Base-by-base conservation (phyloP, 805 yeast species). In the Schwanniomyces yamadae region DNA sequence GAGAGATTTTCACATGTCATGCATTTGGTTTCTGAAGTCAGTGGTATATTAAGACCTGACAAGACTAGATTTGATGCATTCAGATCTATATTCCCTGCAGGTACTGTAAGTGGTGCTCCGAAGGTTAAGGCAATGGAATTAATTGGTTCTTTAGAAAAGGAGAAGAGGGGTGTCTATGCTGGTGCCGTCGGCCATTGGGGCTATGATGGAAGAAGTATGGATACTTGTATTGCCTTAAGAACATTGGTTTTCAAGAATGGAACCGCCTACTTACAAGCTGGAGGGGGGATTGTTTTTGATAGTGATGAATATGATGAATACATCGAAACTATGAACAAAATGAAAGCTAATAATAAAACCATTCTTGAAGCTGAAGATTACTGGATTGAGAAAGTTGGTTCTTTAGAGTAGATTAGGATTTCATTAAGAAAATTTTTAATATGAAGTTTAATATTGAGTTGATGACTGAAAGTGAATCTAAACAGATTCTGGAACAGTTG, bases 151-250 rank as follows among this genome's bases (percentile, higher is more conserved):
- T 66, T 91, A 31, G 99, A 93, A 57, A 75, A 78, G 42, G 98
- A 91, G 57, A 87, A 88, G 54, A 75, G 99, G 55, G 99, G 98
- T 30, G 90, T 91, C 6, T 93, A 93, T 56, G 99, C 99, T 0
- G 99, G 99, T 43, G 99, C 99, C 2, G 98, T 93, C 13, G 99
- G 99, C 6, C 84, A 85, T 58, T 93, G 97, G 96, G 89, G 96
- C 1, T 93, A 90, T 57, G 96, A 89, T 53, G 88, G 91, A n/a
- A 79, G 77, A 49, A 76, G 88, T 19, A 91, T 93, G 98, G 95
- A 93, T 56, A 93, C 98, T 1, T 93, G 99, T 65, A 93, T 93
- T 58, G 99, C 99, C 0, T 70, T 93, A 50, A 78, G 99, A 65
- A 93, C 99, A 0, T 91, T 93, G 99, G 89, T 93, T 29, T 83